Percentiles rank a stretch among this genome's conserved stretches.
Evolutionary conservation across 345 rosid genomes (phyloP).

Genomic region (Mallotus nudiflorus): DNA sequence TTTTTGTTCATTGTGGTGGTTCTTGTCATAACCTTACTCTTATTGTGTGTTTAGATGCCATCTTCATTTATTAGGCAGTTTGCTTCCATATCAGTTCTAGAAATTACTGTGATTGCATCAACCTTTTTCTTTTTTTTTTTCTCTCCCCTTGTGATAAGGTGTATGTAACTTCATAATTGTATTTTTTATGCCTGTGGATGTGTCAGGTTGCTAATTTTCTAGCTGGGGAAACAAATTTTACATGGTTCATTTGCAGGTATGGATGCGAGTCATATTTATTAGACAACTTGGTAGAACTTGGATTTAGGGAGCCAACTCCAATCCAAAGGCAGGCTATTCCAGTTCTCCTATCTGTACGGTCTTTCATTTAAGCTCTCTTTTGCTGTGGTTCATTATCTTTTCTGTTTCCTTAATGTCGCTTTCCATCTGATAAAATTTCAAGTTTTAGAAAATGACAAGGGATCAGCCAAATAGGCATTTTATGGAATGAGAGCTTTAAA

Average conservation of each 20-base stretch:
- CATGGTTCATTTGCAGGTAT: constrained; percentile 41
- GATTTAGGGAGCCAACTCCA: constrained; percentile 94
- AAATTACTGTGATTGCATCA: not conserved
- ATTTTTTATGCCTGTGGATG: not conserved
- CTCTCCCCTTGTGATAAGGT: not conserved
- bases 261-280: constrained; percentile 62
- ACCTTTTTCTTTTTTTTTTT: not conserved
- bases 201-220: not conserved
- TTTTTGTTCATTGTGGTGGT: not conserved
- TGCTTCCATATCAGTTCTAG: not conserved
- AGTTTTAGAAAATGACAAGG: not conserved
- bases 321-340: constrained; percentile 98
- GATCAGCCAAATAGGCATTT: not conserved
- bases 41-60: not conserved
- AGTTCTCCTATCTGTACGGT: constrained; percentile 73
- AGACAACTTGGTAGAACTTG: constrained; percentile 69
- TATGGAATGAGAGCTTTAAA: not conserved
- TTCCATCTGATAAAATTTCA: not conserved
- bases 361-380: constrained; percentile 27
- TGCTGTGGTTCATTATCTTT: not conserved
- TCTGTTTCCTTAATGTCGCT: not conserved
- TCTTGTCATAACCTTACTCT: not conserved
- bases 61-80: not conserved
- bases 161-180: not conserved
- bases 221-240: constrained; percentile 1